A percentile compares a stretch with the other conserved stretches of the same genome.
Evolutionary conservation across 805 yeast species (phyloP).

Genomic region (Myxozyma melibiosi): DNA sequence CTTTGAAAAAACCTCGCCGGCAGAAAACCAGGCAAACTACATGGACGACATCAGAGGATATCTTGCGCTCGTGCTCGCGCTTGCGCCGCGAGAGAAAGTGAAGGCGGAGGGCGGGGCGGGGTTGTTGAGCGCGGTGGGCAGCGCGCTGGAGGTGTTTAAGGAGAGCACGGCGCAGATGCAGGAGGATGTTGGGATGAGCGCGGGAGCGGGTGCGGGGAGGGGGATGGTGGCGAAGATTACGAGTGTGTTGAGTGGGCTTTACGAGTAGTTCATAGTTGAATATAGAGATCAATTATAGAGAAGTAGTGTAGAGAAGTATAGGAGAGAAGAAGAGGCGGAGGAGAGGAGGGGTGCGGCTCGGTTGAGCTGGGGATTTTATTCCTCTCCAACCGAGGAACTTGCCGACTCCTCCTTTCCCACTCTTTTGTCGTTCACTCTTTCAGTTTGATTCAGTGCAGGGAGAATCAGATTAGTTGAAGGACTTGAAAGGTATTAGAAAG

Average conservation of each 20-base stretch:
- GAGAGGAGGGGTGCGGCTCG: too few species aligned
- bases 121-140: slow-evolving; percentile 5
- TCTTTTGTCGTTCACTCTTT: too few species aligned
- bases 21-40: not conserved
- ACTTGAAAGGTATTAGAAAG: too few species aligned
- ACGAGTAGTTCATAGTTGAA: not conserved
- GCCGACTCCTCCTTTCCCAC: too few species aligned
- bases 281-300: too few species aligned
- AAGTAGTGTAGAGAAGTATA: too few species aligned
- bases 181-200: not conserved
- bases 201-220: not conserved
- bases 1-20: not conserved
- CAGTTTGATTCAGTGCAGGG: too few species aligned
- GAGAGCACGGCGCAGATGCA: not conserved
- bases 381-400: too few species aligned
- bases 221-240: slow-evolving; percentile 14
- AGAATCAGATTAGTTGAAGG: too few species aligned
- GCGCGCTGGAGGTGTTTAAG: slow-evolving; percentile 10
- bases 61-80: slow-evolving; percentile 15
- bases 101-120: not conserved
- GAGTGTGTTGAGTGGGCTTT: slow-evolving; percentile 5
- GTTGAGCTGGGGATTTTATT: too few species aligned
- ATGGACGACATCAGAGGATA: slow-evolving; percentile 21
- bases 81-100: not conserved
- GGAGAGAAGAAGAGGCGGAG: too few species aligned